Evolutionary conservation across 352 stramenopile species (phyloP), one percentile per base, ranked within the genome.

Genomic region (Phytophthora pistaciae): DNA sequence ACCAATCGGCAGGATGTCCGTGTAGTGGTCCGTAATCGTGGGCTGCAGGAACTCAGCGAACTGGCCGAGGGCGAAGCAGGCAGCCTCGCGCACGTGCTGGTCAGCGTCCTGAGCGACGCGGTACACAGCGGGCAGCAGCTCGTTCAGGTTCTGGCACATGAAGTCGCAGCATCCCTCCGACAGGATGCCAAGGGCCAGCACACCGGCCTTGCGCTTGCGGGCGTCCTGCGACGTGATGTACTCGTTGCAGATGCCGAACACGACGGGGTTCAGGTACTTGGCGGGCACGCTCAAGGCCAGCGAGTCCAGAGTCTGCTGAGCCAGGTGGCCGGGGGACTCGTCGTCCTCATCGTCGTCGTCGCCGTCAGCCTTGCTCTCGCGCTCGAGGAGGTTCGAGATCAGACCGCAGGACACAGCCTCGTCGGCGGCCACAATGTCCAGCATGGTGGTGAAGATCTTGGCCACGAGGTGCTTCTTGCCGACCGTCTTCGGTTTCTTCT

Each of bases 11-110:
- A 99, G 74, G 74, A 99, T 99, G 64, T 99, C 87, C 2, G 88
- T 86, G 70, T 98, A 97, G 82, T 99, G 97, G 44, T 94, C 83
- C 36, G 98, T 91, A 55, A 99, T 98, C 62, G 98, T 97, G 5
- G 98, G 98, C 87, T 99, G 97, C 76, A 98, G 96, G 77, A 99
- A 98, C 85, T 99, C 98, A 59, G 94, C 94, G 60, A 99, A 98
- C 80, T 99, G 97, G 46, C 98, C 98, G n/a, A 99, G 85, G 52
- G 96, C 95, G 76, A 99, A 99, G 82, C 97, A 99, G 11, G 97
- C 95, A 56, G 96, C 98, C 75, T 99, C 97, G 59, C 98, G 90
- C 52, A 99, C 97, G 78, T 92, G 88, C 64, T 98, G 87, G 73
- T 99, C 95, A 10, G 70, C 58, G 75, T 99, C 97, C 61, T 96